Base-by-base conservation (phyloP, 75 land plant species). In the Ceratopteris richardii region DNA sequence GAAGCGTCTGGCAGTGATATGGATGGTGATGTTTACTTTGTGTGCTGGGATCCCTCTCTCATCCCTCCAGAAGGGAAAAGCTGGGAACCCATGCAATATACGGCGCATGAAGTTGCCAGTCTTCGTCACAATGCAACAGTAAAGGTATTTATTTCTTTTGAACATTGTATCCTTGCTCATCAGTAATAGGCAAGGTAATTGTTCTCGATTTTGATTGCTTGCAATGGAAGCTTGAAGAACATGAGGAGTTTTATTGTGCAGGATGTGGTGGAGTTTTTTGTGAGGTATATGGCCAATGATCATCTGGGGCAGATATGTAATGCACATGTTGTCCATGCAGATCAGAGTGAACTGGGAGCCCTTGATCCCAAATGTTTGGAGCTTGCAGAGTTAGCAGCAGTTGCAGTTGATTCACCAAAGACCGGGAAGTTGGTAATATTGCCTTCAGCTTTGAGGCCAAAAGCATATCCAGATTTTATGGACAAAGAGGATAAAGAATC, bases 1-100 rank as follows among this genome's bases (percentile, higher is more conserved):
- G 98, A 93, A 69, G 90, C 87, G 22, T 93, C 98, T 30, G 98
- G 98, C 24, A 86, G 98, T 81, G 98, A 93, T 42, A 73, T 93
- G 19, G 98, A 93, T 73, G 98, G 98, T n/a, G 98, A 93, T 46
- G 66, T 78, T 0, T 93, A 93, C 64, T 89, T 93, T 69, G 84
- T 79, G 10, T 74, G 85, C 22, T 93, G 98, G 98, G 98, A 93
- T 58, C 63, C 61, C 44, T 58, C 44, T 48, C 79, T 93, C 23
- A 63, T 89, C 0, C 98, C 98, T 18, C 90, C 95, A 33, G 58
- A 74, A 11, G 80, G 76, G 58, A 37, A 51, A 39, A 91, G 97
- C 44, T 69, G 66, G 72, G 26, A 41, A 0, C 98, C 98, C 13
- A 90, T 93, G 98, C 73, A 81, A 3, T 93, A 93, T 67, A 54